These are phyloP conservation scores for Bruguiera gymnorhiza DNA, from an alignment of 345 rosid genomes.

Conservation along the genomic window DNA sequence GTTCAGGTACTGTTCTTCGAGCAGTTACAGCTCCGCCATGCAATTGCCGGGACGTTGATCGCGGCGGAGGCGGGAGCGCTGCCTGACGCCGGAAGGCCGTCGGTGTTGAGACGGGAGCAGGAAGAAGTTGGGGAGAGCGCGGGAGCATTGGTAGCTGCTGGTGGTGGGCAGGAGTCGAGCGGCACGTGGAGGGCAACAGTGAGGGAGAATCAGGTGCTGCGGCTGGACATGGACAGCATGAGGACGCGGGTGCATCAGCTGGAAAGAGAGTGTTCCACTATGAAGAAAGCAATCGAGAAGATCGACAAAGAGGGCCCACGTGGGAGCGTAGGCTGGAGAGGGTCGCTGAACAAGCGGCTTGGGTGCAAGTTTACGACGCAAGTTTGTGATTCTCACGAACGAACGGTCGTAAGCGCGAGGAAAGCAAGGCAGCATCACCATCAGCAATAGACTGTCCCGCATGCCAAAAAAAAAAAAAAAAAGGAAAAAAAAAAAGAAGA, in stretches of 20 bases:
- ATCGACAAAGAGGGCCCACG: conserved; percentile 51
- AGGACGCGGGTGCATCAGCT: conserved; percentile 85
- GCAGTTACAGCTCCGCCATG: conserved; percentile 90
- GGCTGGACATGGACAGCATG: conserved; percentile 97
- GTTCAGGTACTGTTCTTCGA: conserved; percentile 97
- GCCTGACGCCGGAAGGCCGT: conserved; percentile 38
- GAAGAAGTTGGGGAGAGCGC: conserved; percentile 30
- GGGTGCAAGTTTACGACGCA: conserved; percentile 96
- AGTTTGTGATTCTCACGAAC: conserved; percentile 91
- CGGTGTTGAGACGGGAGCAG: conserved; percentile 29
- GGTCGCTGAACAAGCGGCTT: conserved; percentile 48
- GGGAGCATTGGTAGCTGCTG: conserved; percentile 15
- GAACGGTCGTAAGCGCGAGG: conserved; percentile 50
- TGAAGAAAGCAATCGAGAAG: conserved; percentile 82
- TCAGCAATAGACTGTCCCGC: conserved; percentile 21
- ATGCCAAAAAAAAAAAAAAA: background rate
- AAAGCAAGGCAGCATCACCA: conserved; percentile 42
- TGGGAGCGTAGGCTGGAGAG: conserved; percentile 34
- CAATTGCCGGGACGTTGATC: conserved; percentile 74
- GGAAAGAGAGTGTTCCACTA: conserved; percentile 79
- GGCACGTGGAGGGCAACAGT: conserved; percentile 62
- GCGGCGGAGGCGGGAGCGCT: conserved; percentile 56
- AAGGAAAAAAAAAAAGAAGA: background rate
- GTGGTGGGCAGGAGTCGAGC: conserved; percentile 20
- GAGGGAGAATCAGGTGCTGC: conserved; percentile 93